Evolutionary conservation across 371 early-diverging fungal species (phyloP).

Genomic region (Mortierella sp.): DNA sequence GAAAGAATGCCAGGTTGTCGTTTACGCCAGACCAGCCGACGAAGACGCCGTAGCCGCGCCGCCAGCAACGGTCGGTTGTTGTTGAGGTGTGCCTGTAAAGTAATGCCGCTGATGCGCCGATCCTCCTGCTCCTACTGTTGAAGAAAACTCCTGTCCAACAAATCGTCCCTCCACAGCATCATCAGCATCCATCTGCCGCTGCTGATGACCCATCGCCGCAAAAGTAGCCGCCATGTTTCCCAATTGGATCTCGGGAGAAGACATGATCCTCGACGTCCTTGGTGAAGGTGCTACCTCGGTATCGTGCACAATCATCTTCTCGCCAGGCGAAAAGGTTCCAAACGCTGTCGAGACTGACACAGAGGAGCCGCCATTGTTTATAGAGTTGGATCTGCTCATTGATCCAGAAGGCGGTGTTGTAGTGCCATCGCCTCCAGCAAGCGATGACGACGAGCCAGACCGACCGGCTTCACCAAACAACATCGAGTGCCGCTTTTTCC

Average conservation of each 20-base stretch:
- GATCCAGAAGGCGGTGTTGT: conserved; percentile 4
- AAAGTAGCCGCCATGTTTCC: conserved; percentile 9
- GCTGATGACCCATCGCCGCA: conserved; percentile 1
- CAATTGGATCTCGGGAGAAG: conserved; percentile 41
- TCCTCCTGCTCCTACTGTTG: neutral
- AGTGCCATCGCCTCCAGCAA: neutral
- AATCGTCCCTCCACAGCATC: neutral
- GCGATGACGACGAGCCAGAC: neutral
- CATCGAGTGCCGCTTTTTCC: conserved; percentile 39
- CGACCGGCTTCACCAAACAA: conserved; percentile 38
- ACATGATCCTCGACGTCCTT: conserved; percentile 44
- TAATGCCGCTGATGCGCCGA: neutral
- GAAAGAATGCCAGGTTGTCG: neutral
- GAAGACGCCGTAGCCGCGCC: conserved; percentile 4
- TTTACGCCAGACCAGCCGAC: conserved; percentile 14
- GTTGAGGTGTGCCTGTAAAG: conserved; percentile 6
- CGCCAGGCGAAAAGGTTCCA: neutral
- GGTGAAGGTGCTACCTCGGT: conserved; percentile 25
- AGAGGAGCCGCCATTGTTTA: neutral
- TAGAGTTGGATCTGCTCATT: neutral
- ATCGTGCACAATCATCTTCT: neutral
- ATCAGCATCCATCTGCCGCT: neutral
- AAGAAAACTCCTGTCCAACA: neutral
- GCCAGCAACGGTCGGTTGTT: conserved; percentile 1
- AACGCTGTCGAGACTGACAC: neutral